Base-by-base conservation (phyloP, 441 rosid genomes). In the Pelargonium citronellum region DNA sequence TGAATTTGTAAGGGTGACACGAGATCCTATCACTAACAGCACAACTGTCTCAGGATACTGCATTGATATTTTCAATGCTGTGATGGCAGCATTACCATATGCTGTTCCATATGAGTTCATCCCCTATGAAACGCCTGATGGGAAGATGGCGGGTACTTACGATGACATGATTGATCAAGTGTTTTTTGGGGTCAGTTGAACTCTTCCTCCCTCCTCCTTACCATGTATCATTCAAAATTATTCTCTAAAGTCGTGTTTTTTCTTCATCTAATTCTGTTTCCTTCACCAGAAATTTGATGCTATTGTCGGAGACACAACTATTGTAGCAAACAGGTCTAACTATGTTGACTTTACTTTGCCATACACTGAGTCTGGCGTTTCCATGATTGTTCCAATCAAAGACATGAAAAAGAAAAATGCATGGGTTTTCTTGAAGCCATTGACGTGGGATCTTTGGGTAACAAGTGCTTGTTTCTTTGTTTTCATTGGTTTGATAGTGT, bases 341-440 rank as follows among this genome's bases (percentile, higher is more conserved):
- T 73, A 67, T 4, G 88, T 90, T 0, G 93, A 89, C n/a, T 90
- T 85, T 70, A 84, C 92, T 4, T 37, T 87, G 19, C 91, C 92
- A 0, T 88, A 76, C 73, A 79, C 81, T 0, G 83, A 81, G 68
- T 84, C 88, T 0, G 91, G 90, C 0, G 86, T 88, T 9, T 74
- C 83, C 8, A 77, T 89, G 81, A 20, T 87, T 0, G 89, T 79
- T 11, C 87, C 85, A 0, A 63, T 82, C 7, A 58, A 17, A 74
- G 80, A 83, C 2, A 6, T 20, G 37, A 69, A 67, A 44, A 73
- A 67, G 46, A 79, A 81, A 64, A 72, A 77, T 61, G 78, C 74
- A 0, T 64, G 88, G 84, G 67, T 62, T 17, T 86, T 90, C 78
- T 65, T 91, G 71, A 83, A 79, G 75, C 97, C 95, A 5, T 71